A percentile compares a stretch with the other conserved stretches of the same genome.
phyloP scores from a whole-genome alignment of 208 protist species.

The Trichomonas vaginalis region DNA sequence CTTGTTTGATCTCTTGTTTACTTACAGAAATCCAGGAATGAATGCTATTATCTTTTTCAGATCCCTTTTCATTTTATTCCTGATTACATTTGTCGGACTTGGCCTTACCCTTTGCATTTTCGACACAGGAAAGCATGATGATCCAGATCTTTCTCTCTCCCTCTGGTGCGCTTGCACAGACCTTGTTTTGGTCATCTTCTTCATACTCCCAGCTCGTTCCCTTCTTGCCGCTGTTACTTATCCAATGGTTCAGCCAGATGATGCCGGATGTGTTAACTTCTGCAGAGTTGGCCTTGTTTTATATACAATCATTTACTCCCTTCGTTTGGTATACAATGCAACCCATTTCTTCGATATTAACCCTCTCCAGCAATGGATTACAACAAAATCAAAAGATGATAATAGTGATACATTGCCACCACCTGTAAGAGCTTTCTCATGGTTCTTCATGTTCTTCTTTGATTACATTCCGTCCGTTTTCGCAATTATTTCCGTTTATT shows the following conservation, averaged over 20 bases:
- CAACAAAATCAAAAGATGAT: neutral
- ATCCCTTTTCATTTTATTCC: neutral
- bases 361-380: neutral
- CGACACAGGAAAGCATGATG: neutral
- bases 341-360: neutral
- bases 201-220: neutral
- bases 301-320: neutral
- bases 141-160: conserved; percentile 8
- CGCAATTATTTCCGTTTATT: neutral
- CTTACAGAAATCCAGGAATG: neutral
- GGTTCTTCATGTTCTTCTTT: neutral
- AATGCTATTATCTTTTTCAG: conserved; percentile 8
- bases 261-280: neutral
- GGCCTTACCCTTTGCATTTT: neutral
- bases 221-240: neutral
- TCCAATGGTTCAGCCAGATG: conserved; percentile 19
- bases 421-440: neutral
- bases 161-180: neutral
- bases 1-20: neutral
- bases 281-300: neutral
- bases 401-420: neutral
- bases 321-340: neutral
- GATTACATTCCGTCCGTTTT: neutral
- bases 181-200: neutral
- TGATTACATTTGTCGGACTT: neutral